Base-by-base conservation (phyloP, 1,284 basidiomycete species). In the Volvariella surrecta region DNA sequence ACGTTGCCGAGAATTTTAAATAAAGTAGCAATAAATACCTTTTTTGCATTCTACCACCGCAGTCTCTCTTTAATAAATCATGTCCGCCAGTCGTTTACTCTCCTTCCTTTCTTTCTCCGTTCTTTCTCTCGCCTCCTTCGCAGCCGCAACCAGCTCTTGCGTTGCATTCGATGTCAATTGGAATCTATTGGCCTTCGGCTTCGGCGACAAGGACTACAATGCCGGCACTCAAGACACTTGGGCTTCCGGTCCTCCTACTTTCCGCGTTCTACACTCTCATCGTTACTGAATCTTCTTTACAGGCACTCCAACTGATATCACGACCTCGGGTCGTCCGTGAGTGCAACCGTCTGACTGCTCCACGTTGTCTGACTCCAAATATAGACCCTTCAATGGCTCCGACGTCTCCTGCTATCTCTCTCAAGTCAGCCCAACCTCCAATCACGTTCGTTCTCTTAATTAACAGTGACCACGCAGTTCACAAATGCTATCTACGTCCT, bases 401-500 rank as follows among this genome's bases (percentile, higher is more conserved):
- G 77, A 74, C 57, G 75, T 79, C 2, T 82, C 78, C 13, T 89
- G 85, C 61, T 88, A 80, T 63, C 71, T 88, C 42, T 70, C 84
- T 7, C 74, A 82, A 60, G 78, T 74, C 51, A 47, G 60, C 52
- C 16, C 32, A 19, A 21, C 7, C 16, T 21, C 3, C 21, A 6
- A 4, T 39, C 45, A 40, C n/a, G 10, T 18, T 18, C 34, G 40
- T 11, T 1, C 39, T 16, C 22, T 44, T n/a, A 34, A 18, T 20
- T 41, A 8, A 39, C 10, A 41, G 31, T 42, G 40, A 15, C 28
- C 39, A 34, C 19, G 1, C 53, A 87, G 74, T 89, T 78, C 60
- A 69, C 65, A 52, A 87, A 88, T 52, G 76, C 86, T 32, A 71
- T 93, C 56, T 92, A 92, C 56, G 77, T 91, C 32, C 58, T 89